Percentiles rank a stretch among this genome's conserved stretches.
phyloP scores from a whole-genome alignment of 1,284 basidiomycete genomes.

The Rhodotorula sp. region DNA sequence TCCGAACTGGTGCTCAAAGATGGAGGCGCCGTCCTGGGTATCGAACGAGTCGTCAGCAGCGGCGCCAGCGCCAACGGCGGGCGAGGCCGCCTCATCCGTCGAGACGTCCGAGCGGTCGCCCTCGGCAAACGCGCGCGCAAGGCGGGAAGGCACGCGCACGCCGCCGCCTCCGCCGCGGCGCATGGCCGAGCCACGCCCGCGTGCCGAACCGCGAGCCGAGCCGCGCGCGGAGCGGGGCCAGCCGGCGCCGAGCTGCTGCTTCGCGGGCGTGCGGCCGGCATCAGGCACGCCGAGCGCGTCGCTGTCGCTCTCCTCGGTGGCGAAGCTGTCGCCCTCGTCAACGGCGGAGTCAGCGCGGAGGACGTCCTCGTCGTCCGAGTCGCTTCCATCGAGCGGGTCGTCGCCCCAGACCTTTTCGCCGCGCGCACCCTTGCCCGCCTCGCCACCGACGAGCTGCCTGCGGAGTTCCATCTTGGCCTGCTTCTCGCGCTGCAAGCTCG shows the following conservation, averaged over 20 bases:
- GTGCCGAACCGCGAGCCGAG: constrained; percentile 20
- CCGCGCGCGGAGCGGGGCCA: constrained; percentile 20
- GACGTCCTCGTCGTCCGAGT: constrained; percentile 21
- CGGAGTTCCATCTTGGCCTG: constrained; percentile 64
- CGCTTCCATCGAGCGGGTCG: constrained; percentile 28
- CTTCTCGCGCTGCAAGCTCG: constrained; percentile 75
- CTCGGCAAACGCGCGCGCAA: constrained; percentile 17
- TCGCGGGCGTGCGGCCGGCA: constrained; percentile 3
- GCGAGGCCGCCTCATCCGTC: constrained; percentile 14
- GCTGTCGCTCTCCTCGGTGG: constrained; percentile 19
- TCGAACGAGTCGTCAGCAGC: constrained; percentile 29
- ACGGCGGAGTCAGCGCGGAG: background rate
- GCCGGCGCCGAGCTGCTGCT: background rate
- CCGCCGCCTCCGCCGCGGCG: constrained; percentile 19
- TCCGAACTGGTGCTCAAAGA: constrained; percentile 41
- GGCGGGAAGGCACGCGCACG: constrained; percentile 29
- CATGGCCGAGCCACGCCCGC: constrained; percentile 21
- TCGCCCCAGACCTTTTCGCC: constrained; percentile 35
- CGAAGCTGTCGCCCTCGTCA: constrained; percentile 1
- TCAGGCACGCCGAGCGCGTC: background rate
- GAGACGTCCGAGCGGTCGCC: constrained; percentile 3
- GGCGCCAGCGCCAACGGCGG: background rate
- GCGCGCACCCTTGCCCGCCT: constrained; percentile 11
- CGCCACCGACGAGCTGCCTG: constrained; percentile 35
- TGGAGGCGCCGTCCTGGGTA: constrained; percentile 33